Conservation (phyloP, 2,329 filamentous ascomycete genomes). For the Trichoderma sp. region DNA sequence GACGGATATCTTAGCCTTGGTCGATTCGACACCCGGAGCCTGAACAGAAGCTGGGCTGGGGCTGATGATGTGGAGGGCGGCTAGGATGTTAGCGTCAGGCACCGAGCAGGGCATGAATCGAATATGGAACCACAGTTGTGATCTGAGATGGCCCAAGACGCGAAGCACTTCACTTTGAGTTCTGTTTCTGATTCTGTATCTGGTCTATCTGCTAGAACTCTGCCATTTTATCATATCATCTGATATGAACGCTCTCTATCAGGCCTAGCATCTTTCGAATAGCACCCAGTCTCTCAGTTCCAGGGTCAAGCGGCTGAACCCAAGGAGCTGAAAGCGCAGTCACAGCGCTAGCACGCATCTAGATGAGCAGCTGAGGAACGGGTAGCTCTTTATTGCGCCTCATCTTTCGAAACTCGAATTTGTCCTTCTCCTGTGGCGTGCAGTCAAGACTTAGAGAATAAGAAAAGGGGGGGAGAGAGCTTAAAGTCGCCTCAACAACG, state of each 20-base stretch:
- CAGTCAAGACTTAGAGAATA: no score
- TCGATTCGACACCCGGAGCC: not conserved
- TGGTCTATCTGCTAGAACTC: no score
- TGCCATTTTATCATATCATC: no score
- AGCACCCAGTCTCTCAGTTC: not conserved
- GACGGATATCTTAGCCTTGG: not conserved
- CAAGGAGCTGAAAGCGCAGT: constrained; percentile 17
- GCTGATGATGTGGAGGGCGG: not conserved
- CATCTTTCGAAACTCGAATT: not conserved
- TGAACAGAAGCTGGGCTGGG: not conserved
- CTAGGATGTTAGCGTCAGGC: not conserved
- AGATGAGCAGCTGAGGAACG: constrained; percentile 12
- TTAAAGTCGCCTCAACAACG: no score
- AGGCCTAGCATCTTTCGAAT: no score
- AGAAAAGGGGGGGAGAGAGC: no score
- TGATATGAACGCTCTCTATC: no score
- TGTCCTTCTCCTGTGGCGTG: not conserved
- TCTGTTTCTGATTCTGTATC: no score
- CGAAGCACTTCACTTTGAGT: no score
- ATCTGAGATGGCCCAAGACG: no score
- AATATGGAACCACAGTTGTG: not conserved
- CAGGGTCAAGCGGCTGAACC: not conserved
- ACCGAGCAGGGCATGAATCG: not conserved
- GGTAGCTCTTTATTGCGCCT: not conserved
- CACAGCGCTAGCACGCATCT: constrained; percentile 18